phyloP scores from a whole-genome alignment of 306 rosid genomes.

The Gillenia trifoliata region DNA sequence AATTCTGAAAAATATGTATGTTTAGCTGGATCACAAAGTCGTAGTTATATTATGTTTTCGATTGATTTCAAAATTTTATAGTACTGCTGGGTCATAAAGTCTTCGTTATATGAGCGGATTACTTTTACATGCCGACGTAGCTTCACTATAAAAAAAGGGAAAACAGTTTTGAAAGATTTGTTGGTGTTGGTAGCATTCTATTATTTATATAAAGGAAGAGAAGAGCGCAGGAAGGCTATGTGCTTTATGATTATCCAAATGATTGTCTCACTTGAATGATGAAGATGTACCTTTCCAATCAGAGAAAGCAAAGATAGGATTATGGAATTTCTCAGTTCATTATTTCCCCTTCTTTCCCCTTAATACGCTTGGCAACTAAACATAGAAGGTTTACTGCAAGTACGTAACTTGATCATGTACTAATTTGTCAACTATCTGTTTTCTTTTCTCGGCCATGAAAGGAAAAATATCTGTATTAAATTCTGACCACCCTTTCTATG shows the following conservation, averaged over 20 bases:
- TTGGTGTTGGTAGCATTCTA: neutral
- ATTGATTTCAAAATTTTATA: neutral
- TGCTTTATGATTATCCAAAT: neutral
- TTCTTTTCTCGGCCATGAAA: neutral
- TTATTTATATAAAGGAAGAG: too few species aligned
- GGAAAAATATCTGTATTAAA: neutral
- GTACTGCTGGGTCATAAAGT: neutral
- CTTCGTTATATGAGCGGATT: neutral
- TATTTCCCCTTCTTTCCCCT: neutral
- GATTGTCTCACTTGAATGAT: neutral
- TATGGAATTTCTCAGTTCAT: neutral
- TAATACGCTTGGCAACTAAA: neutral
- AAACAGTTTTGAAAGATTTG: neutral
- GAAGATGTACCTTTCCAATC: neutral
- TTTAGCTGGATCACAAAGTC: constrained; percentile 9
- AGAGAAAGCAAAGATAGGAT: neutral
- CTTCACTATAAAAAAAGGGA: neutral
- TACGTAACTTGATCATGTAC: neutral
- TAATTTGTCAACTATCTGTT: neutral
- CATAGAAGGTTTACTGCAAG: neutral
- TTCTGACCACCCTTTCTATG: neutral
- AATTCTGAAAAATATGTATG: constrained; percentile 34
- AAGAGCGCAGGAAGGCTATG: neutral
- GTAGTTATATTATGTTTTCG: neutral
- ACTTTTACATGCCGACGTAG: neutral